Conservation (phyloP, 192 early-diverging fungal species). For the Gryganskiella cystojenkinii region DNA sequence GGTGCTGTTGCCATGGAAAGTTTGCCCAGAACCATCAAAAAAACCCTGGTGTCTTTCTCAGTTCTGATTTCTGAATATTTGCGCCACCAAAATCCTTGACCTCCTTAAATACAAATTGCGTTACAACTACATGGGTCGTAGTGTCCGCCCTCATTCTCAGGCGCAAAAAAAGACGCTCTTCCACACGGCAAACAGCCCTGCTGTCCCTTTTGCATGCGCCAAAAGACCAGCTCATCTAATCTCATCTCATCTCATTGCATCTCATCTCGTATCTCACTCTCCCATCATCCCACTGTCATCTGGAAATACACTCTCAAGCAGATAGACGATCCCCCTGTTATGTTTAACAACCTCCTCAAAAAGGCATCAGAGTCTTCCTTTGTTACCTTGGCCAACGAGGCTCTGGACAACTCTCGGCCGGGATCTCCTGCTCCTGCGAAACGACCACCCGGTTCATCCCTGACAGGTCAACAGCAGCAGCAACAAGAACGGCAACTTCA, state of each 20-base stretch:
- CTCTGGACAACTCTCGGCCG: conserved; percentile 45
- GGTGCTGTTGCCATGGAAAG: neutral
- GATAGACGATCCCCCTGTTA: neutral
- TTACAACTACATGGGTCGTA: conserved; percentile 3
- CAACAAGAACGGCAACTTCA: too few species aligned
- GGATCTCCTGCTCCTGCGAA: conserved; percentile 37
- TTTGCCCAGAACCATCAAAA: neutral
- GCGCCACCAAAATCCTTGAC: neutral
- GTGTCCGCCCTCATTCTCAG: neutral
- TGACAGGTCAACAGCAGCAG: conserved; percentile 22
- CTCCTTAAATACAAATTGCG: neutral
- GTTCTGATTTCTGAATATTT: neutral
- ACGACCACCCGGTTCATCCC: conserved; percentile 37
- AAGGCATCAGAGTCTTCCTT: conserved; percentile 52
- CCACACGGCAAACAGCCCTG: neutral
- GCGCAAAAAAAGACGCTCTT: too few species aligned
- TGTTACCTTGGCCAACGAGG: conserved; percentile 48
- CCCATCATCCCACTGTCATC: neutral
- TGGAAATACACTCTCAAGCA: neutral
- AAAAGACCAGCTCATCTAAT: too few species aligned
- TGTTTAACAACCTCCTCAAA: conserved; percentile 54
- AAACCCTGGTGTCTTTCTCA: neutral
- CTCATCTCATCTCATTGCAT: too few species aligned
- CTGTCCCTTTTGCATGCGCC: neutral
- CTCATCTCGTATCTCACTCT: too few species aligned